A percentile compares a stretch with the other conserved stretches of the same genome.
Evolutionary conservation across 495 filamentous ascomycete genomes (phyloP).

Genomic region (Cryomyces minteri): DNA sequence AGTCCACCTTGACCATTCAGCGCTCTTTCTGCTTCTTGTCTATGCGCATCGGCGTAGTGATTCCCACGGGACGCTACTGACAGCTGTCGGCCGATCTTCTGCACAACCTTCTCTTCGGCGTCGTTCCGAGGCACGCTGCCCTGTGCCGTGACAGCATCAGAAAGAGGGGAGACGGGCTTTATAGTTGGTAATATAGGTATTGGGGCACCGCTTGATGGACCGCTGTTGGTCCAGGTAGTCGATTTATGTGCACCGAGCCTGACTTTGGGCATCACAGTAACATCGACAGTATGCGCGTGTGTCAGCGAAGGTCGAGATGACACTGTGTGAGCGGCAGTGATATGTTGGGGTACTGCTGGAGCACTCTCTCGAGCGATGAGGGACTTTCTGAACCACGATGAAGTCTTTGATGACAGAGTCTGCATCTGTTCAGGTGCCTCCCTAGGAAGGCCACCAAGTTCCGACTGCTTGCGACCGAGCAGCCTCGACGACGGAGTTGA

Average conservation of each 20-base stretch:
- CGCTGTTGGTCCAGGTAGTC: conserved; percentile 68
- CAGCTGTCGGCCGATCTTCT: conserved; percentile 91
- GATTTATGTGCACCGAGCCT: conserved; percentile 50
- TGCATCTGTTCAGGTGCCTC: conserved; percentile 46
- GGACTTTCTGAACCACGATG: conserved; percentile 90
- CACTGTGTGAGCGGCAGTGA: conserved; percentile 9
- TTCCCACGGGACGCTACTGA: conserved; percentile 90
- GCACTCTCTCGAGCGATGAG: conserved; percentile 54
- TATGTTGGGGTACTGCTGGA: conserved; percentile 30
- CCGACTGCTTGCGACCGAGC: conserved; percentile 74
- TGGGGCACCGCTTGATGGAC: conserved; percentile 60
- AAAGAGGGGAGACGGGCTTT: conserved; percentile 80
- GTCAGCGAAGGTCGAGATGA: conserved; percentile 38
- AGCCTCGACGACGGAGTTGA: conserved; percentile 61
- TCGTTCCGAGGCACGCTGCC: conserved; percentile 36
- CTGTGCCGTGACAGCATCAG: conserved; percentile 81
- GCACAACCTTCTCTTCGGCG: conserved; percentile 50
- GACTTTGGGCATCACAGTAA: conserved; percentile 26
- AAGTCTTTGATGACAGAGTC: conserved; percentile 54
- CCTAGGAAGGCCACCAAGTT: conserved; percentile 43
- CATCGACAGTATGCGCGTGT: conserved; percentile 31
- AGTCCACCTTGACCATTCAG: conserved; percentile 63
- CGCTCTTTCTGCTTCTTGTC: conserved; percentile 80
- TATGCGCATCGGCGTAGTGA: conserved; percentile 70
- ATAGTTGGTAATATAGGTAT: conserved; percentile 98